A percentile compares a stretch with the other conserved stretches of the same genome.
Conservation (phyloP, 2,329 filamentous ascomycete genomes). For the Neurospora crassa region DNA sequence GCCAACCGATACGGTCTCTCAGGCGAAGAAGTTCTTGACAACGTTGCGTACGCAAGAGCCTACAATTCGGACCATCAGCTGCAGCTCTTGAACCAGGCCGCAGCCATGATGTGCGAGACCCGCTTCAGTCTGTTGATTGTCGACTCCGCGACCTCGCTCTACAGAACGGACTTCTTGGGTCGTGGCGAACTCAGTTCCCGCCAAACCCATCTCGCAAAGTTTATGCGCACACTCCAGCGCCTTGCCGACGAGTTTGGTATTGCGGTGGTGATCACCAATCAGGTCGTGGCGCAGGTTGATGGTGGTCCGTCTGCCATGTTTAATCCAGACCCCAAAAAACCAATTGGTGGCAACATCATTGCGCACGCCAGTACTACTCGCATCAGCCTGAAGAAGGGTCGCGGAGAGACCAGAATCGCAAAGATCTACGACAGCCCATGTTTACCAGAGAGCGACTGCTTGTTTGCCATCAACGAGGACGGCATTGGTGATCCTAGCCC, state of each 20-base stretch:
- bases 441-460: conserved; percentile 87
- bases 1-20: conserved; percentile 91
- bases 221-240: conserved; percentile 75
- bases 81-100: conserved; percentile 86
- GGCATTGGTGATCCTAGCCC: conserved; percentile 93
- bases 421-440: conserved; percentile 99
- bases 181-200: conserved; percentile 91
- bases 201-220: conserved; percentile 81
- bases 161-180: conserved; percentile 94
- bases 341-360: conserved; percentile 97
- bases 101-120: conserved; percentile 99
- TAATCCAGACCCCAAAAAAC: conserved; percentile 98
- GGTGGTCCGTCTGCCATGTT: conserved; percentile 96
- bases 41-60: conserved; percentile 93
- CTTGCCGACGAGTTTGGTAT: conserved; percentile 84
- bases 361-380: conserved; percentile 94
- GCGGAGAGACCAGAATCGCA: conserved; percentile 90
- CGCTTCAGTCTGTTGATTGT: conserved; percentile 93
- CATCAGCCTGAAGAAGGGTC: conserved; percentile 89
- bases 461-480: conserved; percentile 96
- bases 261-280: conserved; percentile 96
- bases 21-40: conserved; percentile 95
- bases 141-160: conserved; percentile 90
- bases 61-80: conserved; percentile 99
- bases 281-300: conserved; percentile 96